phyloP scores from a whole-genome alignment of 139 green algal genomes.

The Chlorella ohadii region DNA sequence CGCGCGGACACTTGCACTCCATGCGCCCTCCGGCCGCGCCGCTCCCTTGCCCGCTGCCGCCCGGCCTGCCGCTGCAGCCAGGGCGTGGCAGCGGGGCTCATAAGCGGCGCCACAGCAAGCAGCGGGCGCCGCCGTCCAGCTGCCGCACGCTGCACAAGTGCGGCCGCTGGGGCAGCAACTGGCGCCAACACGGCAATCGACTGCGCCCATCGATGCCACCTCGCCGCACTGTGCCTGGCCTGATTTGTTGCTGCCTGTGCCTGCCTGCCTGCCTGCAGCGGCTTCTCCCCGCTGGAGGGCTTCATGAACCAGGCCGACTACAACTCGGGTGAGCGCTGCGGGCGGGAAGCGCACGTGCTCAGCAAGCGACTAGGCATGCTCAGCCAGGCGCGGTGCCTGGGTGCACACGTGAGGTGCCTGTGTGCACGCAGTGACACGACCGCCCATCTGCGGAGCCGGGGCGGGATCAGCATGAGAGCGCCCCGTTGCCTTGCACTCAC shows the following conservation, averaged over 20 bases:
- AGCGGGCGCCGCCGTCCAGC: neutral
- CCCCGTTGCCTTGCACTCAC: too few relatives aligned
- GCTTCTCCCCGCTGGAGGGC: constrained; percentile 89
- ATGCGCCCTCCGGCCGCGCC: neutral
- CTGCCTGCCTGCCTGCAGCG: constrained; percentile 46
- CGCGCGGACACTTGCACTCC: neutral
- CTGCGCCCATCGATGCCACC: neutral
- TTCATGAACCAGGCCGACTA: constrained; percentile 91
- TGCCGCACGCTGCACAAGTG: neutral
- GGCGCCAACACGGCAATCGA: neutral
- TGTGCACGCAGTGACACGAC: too few relatives aligned
- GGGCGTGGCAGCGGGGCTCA: constrained; percentile 13
- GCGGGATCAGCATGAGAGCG: too few relatives aligned
- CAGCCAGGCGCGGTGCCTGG: too few relatives aligned
- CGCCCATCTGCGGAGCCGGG: too few relatives aligned
- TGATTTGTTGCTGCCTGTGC: neutral
- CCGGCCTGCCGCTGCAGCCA: neutral
- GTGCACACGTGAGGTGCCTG: too few relatives aligned
- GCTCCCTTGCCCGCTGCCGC: neutral
- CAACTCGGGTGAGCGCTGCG: constrained; percentile 36
- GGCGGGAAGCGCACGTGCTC: too few relatives aligned
- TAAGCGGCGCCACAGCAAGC: constrained; percentile 25
- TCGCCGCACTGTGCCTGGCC: too few relatives aligned
- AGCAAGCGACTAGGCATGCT: too few relatives aligned
- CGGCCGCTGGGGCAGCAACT: neutral